These are phyloP conservation scores for Grosmannia clavigera DNA, from an alignment of 2,329 filamentous ascomycete species.

Conservation along the genomic window DNA sequence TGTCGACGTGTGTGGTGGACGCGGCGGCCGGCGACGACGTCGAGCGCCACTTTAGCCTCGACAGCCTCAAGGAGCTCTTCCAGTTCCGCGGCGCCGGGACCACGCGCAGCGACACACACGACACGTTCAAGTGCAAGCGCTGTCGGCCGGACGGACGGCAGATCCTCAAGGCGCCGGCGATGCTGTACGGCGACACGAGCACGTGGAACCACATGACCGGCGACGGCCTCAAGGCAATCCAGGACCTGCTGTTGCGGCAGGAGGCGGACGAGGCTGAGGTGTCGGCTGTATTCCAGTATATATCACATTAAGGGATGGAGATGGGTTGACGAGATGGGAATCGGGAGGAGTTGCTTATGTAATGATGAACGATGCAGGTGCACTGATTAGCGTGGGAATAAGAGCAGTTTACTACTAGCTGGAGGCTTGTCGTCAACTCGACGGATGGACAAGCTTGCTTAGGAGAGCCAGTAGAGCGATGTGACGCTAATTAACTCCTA, in stretches of 20 bases:
- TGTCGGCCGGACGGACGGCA: constrained; percentile 83
- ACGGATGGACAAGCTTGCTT: no score
- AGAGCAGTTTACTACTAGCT: no score
- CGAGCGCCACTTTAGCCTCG: constrained; percentile 87
- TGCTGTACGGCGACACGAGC: constrained; percentile 95
- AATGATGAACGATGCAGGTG: no score
- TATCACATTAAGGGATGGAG: constrained; percentile 53
- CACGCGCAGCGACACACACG: constrained; percentile 88
- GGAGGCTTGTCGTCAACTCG: no score
- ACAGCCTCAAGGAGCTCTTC: constrained; percentile 85
- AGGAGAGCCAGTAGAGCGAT: no score
- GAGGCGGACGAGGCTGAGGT: constrained; percentile 69
- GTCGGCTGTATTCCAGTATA: constrained; percentile 96
- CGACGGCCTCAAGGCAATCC: constrained; percentile 64
- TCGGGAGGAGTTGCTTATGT: no score
- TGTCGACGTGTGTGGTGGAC: constrained; percentile 94
- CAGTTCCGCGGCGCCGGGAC: constrained; percentile 60
- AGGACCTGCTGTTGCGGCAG: constrained; percentile 81
- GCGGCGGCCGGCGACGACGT: constrained; percentile 72
- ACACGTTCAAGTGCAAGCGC: constrained; percentile 96
- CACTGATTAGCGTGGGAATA: no score
- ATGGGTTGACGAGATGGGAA: neutral
- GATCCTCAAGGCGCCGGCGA: constrained; percentile 78
- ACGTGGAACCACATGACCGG: constrained; percentile 99
- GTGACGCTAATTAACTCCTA: no score